Conservation (phyloP, 371 early-diverging fungal genomes). For the Mortierella sp. region DNA sequence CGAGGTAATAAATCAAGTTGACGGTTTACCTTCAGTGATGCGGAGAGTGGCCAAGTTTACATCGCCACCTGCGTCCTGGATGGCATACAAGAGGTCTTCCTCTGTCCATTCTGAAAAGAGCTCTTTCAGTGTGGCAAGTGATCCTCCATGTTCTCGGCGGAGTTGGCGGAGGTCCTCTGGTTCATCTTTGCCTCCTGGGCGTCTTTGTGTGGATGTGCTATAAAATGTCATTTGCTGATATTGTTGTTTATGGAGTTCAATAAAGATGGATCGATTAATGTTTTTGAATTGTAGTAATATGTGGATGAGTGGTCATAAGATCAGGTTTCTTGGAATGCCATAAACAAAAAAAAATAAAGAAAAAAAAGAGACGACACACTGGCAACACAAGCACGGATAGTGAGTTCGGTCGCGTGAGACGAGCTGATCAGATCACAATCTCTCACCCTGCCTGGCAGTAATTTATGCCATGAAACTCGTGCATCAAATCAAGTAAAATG, state of each 20-base stretch:
- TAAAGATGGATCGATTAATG: not conserved
- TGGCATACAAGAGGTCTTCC: slow-evolving; percentile 85
- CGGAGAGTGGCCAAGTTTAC: slow-evolving; percentile 83
- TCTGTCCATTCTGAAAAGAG: slow-evolving; percentile 93
- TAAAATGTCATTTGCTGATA: slow-evolving; percentile 22
- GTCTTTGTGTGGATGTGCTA: slow-evolving; percentile 48
- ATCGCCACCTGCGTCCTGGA: slow-evolving; percentile 91
- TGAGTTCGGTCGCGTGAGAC: not conserved
- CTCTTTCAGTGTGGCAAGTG: slow-evolving; percentile 81
- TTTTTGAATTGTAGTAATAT: not conserved
- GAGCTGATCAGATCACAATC: not conserved
- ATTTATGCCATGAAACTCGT: not conserved
- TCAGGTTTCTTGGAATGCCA: not conserved
- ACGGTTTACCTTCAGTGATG: slow-evolving; percentile 86
- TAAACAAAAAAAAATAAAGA: not conserved
- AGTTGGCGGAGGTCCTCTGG: slow-evolving; percentile 75
- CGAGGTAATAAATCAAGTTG: not conserved
- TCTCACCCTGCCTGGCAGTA: not conserved
- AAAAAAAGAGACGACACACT: not conserved
- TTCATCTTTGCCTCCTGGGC: slow-evolving; percentile 61
- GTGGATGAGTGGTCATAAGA: slow-evolving; percentile 2
- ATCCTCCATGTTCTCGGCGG: slow-evolving; percentile 71
- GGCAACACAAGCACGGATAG: not conserved
- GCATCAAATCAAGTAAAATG: not conserved
- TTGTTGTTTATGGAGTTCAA: not conserved